Evolutionary conservation across 2,329 filamentous ascomycete genomes (phyloP), one percentile per base, ranked within the genome.

Genomic region (Aspergillus fischeri): DNA sequence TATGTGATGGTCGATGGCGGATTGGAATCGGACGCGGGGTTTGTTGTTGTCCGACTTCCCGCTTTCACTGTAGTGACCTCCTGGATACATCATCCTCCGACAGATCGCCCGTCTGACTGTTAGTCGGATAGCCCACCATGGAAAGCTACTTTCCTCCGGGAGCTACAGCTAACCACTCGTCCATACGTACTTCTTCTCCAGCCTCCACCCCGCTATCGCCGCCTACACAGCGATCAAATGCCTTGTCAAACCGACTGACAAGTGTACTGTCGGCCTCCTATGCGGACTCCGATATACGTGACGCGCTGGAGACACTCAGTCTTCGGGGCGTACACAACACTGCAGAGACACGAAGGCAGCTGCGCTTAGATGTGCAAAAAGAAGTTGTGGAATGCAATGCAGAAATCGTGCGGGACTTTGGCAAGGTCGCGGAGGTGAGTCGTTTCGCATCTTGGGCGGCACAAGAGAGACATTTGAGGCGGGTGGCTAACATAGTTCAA

Each of bases 381-480:
- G 92, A 97, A 70, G 90, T 97, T 41, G 92, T 97, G 56, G 86
- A 93, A 63, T 92, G 89, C 75, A 97, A 97, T 84, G 92, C 90
- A 51, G 86, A 91, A 62, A 90, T 97, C 61, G 86, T 97, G 57
- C 81, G 85, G 54, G 91, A 96, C 70, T 97, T 97, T 75, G 91
- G 92, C 38, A 83, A 86, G 55, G 91, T 99, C 62, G 91, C 92
- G 29, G 90, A 95, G 82, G 90, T 93, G 74, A 70, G 81, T 59
- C 48, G 28, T 28, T 32, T 28, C 45, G 21, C 44, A 24, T n/a
- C 49, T 25, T 20, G 20, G 59, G 32, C 53, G 51, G 54, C 32
- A 67, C 20, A 41, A 29, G 28, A 11, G 17, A 24, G 45, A 21
- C n/a, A 52, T 54, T 53, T 45, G 42, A 47, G 11, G 24, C 21